phyloP scores from a whole-genome alignment of 1,284 basidiomycete genomes.

The Irpex rosettiformis region DNA sequence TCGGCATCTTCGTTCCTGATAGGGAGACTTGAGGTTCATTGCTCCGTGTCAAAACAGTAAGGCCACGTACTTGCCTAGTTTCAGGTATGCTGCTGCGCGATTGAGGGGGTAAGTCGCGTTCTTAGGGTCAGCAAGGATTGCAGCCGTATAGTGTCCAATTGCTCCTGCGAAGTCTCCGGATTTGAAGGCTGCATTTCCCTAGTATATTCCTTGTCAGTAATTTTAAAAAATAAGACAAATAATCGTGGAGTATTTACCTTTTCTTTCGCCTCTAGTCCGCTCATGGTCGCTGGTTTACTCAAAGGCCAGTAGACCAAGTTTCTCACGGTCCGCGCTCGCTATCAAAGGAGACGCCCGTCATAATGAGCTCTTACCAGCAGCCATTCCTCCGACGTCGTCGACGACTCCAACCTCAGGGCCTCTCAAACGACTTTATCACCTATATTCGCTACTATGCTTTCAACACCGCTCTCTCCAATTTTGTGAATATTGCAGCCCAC shows the following conservation, averaged over 20 bases:
- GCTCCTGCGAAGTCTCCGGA: constrained; percentile 47
- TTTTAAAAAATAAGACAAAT: background rate
- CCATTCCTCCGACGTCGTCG: too few species aligned
- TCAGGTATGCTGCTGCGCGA: constrained; percentile 79
- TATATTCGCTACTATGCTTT: too few species aligned
- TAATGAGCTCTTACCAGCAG: too few species aligned
- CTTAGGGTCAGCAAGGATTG: constrained; percentile 58
- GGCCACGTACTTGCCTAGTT: constrained; percentile 75
- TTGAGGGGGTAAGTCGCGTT: constrained; percentile 74
- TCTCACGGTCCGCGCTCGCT: background rate
- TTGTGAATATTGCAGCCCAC: too few species aligned
- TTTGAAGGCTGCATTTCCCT: constrained; percentile 64
- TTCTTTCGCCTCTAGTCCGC: constrained; percentile 9
- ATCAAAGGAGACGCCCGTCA: background rate
- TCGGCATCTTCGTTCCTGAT: constrained; percentile 72
- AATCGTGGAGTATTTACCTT: constrained; percentile 1
- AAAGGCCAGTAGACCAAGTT: background rate
- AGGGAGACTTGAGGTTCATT: constrained; percentile 11
- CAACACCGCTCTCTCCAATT: too few species aligned
- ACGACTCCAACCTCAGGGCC: too few species aligned
- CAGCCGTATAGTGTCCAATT: constrained; percentile 69
- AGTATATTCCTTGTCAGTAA: background rate
- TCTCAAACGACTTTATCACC: too few species aligned
- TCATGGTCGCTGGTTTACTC: background rate
- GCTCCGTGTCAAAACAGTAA: constrained; percentile 1